Conservation (phyloP, 139 green algal genomes). For the Coccomyxa sp. region DNA sequence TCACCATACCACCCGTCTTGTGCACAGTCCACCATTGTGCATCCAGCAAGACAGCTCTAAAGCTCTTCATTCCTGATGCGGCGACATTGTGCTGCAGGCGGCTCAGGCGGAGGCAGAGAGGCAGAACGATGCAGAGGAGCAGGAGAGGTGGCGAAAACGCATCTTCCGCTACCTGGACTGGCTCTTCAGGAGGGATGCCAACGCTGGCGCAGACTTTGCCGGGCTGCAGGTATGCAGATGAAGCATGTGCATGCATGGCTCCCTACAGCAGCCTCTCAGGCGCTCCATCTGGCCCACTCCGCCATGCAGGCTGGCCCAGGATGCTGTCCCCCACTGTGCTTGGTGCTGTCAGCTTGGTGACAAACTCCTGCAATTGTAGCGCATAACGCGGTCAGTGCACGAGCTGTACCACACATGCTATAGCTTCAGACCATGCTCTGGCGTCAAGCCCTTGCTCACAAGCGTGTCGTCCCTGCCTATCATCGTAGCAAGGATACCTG, state of each 20-base stretch:
- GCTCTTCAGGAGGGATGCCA: constrained; percentile 52
- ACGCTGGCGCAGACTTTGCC: constrained; percentile 49
- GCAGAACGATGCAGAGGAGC: background rate
- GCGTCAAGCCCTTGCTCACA: no score
- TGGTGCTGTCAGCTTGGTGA: background rate
- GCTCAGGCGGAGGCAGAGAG: constrained; percentile 1
- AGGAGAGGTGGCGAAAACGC: constrained; percentile 37
- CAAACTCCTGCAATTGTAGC: background rate
- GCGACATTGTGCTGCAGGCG: no score
- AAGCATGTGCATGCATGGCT: background rate
- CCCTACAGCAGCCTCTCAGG: background rate
- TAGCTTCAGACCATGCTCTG: no score
- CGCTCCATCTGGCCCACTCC: no score
- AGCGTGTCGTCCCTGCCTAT: no score
- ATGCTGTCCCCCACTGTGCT: background rate
- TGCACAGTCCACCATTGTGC: no score
- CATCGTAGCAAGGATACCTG: no score
- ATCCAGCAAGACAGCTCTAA: no score
- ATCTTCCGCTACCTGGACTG: constrained; percentile 73
- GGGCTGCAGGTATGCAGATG: constrained; percentile 48
- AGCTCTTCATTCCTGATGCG: no score
- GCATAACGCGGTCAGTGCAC: background rate
- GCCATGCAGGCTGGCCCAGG: no score
- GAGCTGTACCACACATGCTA: no score
- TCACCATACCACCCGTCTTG: no score